phyloP scores from a whole-genome alignment of 108 stramenopile genomes.

The Cylindrotheca closterium region DNA sequence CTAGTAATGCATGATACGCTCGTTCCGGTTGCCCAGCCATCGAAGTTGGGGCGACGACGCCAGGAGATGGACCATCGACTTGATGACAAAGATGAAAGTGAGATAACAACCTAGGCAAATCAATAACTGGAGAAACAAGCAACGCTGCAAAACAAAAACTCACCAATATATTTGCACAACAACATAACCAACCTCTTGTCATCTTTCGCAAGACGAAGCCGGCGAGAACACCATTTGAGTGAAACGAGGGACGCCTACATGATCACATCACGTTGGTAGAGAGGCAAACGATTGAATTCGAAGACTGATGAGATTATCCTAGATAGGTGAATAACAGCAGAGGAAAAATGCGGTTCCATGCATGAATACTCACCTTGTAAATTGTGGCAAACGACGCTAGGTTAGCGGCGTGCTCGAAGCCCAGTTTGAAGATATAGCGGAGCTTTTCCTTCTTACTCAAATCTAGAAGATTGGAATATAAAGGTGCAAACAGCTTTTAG shows the following conservation, averaged over 20 bases:
- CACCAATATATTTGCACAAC: background rate
- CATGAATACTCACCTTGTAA: constrained; percentile 75
- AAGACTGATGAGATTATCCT: too few species aligned
- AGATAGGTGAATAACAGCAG: too few species aligned
- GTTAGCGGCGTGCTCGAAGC: constrained; percentile 65
- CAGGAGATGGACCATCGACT: constrained; percentile 57
- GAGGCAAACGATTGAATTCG: too few species aligned
- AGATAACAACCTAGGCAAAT: too few species aligned
- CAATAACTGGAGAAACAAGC: background rate
- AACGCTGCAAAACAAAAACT: too few species aligned
- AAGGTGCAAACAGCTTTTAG: too few species aligned
- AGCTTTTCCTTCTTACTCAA: constrained; percentile 56
- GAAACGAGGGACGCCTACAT: constrained; percentile 29
- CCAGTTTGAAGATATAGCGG: constrained; percentile 43
- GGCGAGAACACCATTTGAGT: constrained; percentile 48
- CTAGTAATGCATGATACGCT: constrained; percentile 73
- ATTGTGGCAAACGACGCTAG: constrained; percentile 80
- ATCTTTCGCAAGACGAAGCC: constrained; percentile 5
- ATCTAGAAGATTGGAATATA: constrained; percentile 19
- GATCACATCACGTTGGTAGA: too few species aligned
- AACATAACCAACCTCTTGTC: background rate
- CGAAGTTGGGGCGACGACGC: background rate
- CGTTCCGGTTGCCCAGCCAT: constrained; percentile 65
- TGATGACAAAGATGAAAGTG: constrained; percentile 2
- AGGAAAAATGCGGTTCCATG: too few species aligned